Base-by-base conservation (phyloP, 2,329 filamentous ascomycete genomes). In the Microdochium trichocladiopsis region DNA sequence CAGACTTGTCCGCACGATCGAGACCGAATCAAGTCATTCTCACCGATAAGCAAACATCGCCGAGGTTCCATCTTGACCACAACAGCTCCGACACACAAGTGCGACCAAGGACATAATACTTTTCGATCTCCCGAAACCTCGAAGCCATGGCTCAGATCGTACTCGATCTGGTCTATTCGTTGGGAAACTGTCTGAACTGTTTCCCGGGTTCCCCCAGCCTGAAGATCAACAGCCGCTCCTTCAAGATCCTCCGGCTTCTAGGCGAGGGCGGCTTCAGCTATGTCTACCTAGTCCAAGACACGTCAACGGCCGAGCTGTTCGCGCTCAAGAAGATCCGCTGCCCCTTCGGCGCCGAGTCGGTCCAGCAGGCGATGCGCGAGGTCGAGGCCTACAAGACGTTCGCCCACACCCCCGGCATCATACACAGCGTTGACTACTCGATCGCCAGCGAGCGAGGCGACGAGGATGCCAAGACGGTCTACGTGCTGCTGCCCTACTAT, bases 231-330 rank as follows among this genome's bases (percentile, higher is more conserved):
- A 88, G 80, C 65, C 86, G 91, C 56, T 94, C 85, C 72, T 96
- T 96, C 79, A 97, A 96, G 79, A 95, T 99, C 67, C 76, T 95
- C 61, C 88, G 94, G 55, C 78, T 99, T 50, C 80, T 99, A 3
- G 94, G 94, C 69, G 94, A 99, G 87, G 94, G 94, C 67, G 94
- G 94, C 64, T 99, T 99, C 77, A 96, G 91, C 58, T 99, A 97
- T 72, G 94, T 99, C 61, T 99, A 99, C 73, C 88, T 99, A 54
- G 94, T 99, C 55, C 89, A 97, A 77, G 92, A 96, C 69, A 93
- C 88, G 48, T 77, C 83, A 51, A 87, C 84, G 50, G 88, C 89
- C 54, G 84, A 93, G 62, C 82, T 96, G 48, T 93, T 95, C 69
- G 94, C 94, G 18, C 84, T 97, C 56, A 99, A 99, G 73, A 99